Evolutionary conservation across 495 filamentous ascomycete genomes (phyloP).

Genomic region (Podospora didyma): DNA sequence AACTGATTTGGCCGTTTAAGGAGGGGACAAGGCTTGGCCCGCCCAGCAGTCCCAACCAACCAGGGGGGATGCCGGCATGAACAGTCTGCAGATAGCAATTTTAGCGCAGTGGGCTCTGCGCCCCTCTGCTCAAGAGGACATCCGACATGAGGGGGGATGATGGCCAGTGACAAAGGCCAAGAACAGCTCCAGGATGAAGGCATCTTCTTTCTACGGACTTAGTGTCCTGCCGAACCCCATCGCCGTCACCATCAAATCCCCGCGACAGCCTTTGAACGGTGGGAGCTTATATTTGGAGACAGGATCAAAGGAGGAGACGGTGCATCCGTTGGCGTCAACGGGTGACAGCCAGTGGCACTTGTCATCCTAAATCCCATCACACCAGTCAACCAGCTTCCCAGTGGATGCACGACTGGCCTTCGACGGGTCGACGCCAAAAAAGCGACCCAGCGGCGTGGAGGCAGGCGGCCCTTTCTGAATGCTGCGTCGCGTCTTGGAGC

Average conservation of each 20-base stretch:
- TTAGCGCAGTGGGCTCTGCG: background rate
- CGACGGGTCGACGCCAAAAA: background rate
- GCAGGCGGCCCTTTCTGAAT: background rate
- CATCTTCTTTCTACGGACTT: no score
- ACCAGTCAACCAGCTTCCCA: background rate
- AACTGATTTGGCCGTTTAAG: conserved; percentile 24
- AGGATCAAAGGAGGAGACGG: background rate
- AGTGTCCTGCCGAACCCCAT: no score
- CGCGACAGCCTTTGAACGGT: background rate
- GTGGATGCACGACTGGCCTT: background rate
- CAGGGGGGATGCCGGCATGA: conserved; percentile 17
- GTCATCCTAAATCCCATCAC: background rate
- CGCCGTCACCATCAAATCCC: no score
- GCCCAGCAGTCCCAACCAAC: background rate
- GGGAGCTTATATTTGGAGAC: background rate
- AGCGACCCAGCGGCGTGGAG: conserved; percentile 6
- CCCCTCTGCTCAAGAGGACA: background rate
- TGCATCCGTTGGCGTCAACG: background rate
- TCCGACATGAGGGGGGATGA: background rate
- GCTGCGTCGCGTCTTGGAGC: background rate
- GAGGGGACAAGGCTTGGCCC: conserved; percentile 9
- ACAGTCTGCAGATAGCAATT: background rate
- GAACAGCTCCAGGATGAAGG: no score
- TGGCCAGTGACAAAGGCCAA: background rate
- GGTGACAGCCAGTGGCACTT: background rate